Conservation (phyloP, 768 basidiomycete species). For the Naganishia randhawae region DNA sequence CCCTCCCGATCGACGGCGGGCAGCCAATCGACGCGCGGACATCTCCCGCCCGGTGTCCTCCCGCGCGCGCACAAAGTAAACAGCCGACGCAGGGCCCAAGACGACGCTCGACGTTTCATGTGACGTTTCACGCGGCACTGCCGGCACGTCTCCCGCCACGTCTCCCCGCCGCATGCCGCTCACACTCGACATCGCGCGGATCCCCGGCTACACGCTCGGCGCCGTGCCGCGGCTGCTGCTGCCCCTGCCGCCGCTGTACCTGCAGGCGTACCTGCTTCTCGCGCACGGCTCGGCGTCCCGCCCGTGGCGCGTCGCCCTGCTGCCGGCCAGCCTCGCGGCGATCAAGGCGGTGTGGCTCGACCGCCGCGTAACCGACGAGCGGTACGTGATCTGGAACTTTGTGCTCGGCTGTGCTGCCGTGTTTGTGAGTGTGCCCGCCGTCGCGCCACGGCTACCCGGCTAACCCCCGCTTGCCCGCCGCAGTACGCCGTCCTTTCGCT, state of each 20-base stretch:
- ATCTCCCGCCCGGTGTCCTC: too few species aligned
- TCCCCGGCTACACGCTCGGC: background rate
- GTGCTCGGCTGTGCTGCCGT: constrained; percentile 27
- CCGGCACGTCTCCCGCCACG: too few species aligned
- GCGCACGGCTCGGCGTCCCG: background rate
- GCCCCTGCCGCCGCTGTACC: constrained; percentile 21
- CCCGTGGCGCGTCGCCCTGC: background rate
- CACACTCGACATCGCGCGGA: background rate
- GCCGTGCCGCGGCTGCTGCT: constrained; percentile 15
- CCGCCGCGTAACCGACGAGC: constrained; percentile 12
- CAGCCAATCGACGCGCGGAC: too few species aligned
- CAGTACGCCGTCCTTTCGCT: constrained; percentile 24
- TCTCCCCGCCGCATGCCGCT: constrained; percentile 1
- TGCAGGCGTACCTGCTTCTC: constrained; percentile 27
- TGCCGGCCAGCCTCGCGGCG: constrained; percentile 18
- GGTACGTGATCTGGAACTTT: constrained; percentile 27
- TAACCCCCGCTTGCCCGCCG: background rate
- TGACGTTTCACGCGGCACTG: too few species aligned
- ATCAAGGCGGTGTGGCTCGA: constrained; percentile 18
- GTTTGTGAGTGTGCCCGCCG: constrained; percentile 21
- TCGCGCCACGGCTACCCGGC: background rate
- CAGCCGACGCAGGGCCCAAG: too few species aligned
- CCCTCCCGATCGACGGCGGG: too few species aligned
- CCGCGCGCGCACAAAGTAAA: too few species aligned
- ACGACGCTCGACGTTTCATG: too few species aligned